Base-by-base conservation (phyloP, 768 basidiomycete genomes). In the Agaricus blazei region DNA sequence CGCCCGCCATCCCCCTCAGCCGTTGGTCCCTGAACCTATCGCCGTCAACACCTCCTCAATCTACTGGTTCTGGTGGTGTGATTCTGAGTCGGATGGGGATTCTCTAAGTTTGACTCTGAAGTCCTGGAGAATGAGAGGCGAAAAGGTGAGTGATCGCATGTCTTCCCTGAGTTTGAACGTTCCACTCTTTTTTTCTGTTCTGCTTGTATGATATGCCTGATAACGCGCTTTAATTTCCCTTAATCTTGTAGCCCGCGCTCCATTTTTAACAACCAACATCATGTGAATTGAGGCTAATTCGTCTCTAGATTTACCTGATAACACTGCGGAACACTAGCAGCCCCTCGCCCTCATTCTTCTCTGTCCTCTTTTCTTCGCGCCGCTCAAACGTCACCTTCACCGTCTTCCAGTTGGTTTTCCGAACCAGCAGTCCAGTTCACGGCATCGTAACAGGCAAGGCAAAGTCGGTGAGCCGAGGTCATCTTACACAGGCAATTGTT, bases 11-110 rank as follows among this genome's bases (percentile, higher is more conserved):
- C 55, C 19, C 40, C 52, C 31, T 38, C 41, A 1, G 52, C 54
- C 37, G 40, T 43, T 12, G 7, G 19, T 43, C 15, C 9, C 34
- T 26, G 41, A 29, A 34, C 15, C 45, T 11, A 36, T 40, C 29
- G 43, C 29, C 26, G 24, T 38, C 58, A 34, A 64, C 63, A 3
- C 58, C 67, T 11, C 51, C 58, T 4, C 53, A 54, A 29, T 40
- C 53, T 2, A n/a, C 57, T 5, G 57, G 61, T 40, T 50, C 60
- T 1, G 67, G 67, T 27, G 65, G 64, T 4, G 69, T 72, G 1
- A 59, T 74, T 5, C 60, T 76, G 24, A 72, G 70, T 42, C 64
- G 72, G 1, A 74, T 75, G 19, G 72, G 72, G 4, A 74, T 72
- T 26, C 70, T 76, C 9, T 72, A 72, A 37, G 8, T 8, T 61